phyloP scores from a whole-genome alignment of 1,284 basidiomycete genomes.

The Cutaneotrichosporon curvatum region DNA sequence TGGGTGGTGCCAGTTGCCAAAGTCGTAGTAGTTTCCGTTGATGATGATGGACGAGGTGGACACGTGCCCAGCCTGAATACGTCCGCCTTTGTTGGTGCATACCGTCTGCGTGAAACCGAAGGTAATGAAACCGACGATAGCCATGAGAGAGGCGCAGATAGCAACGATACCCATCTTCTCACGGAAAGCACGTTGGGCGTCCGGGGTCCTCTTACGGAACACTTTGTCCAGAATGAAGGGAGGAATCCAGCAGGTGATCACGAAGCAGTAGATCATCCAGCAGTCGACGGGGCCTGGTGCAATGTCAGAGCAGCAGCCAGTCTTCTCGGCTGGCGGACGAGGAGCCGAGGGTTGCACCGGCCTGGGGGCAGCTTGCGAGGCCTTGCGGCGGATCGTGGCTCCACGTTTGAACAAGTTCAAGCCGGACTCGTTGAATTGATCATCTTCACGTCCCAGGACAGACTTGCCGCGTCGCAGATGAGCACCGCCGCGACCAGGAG shows the following conservation, averaged over 20 bases:
- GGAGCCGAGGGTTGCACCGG: slow-evolving; percentile 16
- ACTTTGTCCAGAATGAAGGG: slow-evolving; percentile 56
- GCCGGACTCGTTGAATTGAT: slow-evolving; percentile 81
- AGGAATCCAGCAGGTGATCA: slow-evolving; percentile 79
- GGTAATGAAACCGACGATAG: slow-evolving; percentile 90
- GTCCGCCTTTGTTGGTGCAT: slow-evolving; percentile 69
- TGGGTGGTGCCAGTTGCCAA: slow-evolving; percentile 78
- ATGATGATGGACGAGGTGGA: slow-evolving; percentile 79
- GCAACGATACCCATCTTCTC: slow-evolving; percentile 93
- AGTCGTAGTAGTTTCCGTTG: slow-evolving; percentile 88
- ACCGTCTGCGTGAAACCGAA: slow-evolving; percentile 98
- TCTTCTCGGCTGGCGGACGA: slow-evolving; percentile 6
- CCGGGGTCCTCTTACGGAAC: slow-evolving; percentile 75
- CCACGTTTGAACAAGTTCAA: slow-evolving; percentile 77
- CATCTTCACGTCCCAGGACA: slow-evolving; percentile 75
- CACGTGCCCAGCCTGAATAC: slow-evolving; percentile 71
- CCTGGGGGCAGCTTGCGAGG: slow-evolving; percentile 50
- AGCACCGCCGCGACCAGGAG: slow-evolving; percentile 41
- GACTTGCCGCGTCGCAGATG: slow-evolving; percentile 73
- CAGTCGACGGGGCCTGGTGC: slow-evolving; percentile 79
- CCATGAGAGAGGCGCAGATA: slow-evolving; percentile 77
- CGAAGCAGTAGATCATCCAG: slow-evolving; percentile 94
- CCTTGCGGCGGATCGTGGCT: slow-evolving; percentile 64
- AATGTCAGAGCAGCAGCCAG: slow-evolving; percentile 34
- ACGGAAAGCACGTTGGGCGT: slow-evolving; percentile 88